phyloP scores from a whole-genome alignment of 441 rosid species.

The Melastoma candidum region DNA sequence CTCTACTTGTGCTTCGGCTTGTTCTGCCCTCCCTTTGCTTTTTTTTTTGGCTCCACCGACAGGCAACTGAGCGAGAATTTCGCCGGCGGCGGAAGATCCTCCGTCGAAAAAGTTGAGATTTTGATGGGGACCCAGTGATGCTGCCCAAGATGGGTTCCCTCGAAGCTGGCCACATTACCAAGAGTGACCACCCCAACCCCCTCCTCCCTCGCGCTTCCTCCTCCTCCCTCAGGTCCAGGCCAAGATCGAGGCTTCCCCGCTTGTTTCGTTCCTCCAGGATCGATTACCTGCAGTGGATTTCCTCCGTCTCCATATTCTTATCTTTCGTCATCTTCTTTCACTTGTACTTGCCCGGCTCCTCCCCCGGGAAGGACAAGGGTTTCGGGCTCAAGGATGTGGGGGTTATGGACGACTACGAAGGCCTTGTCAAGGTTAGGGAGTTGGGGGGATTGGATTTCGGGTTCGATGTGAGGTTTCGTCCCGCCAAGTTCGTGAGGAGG shows the following conservation, averaged over 20 bases:
- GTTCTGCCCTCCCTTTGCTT: slow-evolving; percentile 1
- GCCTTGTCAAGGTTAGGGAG: slow-evolving; percentile 41
- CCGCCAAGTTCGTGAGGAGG: slow-evolving; percentile 43
- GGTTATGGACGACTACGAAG: slow-evolving; percentile 10
- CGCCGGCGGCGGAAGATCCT: too few relatives aligned
- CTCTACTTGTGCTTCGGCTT: slow-evolving; percentile 5
- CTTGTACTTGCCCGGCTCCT: slow-evolving; percentile 66
- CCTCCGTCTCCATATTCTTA: slow-evolving; percentile 49
- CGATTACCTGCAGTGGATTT: slow-evolving; percentile 71
- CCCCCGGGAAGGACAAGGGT: slow-evolving; percentile 50
- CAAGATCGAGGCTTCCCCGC: slow-evolving; percentile 74
- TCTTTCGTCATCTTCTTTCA: slow-evolving; percentile 52
- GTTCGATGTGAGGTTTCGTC: slow-evolving; percentile 45
- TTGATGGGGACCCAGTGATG: slow-evolving; percentile 8
- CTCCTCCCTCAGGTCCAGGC: slow-evolving; percentile 37
- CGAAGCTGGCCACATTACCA: slow-evolving; percentile 47
- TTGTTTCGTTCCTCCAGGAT: slow-evolving; percentile 40
- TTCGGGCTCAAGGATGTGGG: slow-evolving; percentile 22
- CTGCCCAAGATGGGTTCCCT: slow-evolving; percentile 61
- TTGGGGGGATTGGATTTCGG: slow-evolving; percentile 65
- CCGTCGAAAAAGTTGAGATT: background rate
- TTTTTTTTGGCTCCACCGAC: slow-evolving; percentile 23
- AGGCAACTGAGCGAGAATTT: slow-evolving; percentile 14
- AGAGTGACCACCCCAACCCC: slow-evolving; percentile 30
- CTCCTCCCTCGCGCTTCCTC: slow-evolving; percentile 16